Conservation (phyloP, 2,329 filamentous ascomycete genomes). For the Coleophoma eucalyptorum region DNA sequence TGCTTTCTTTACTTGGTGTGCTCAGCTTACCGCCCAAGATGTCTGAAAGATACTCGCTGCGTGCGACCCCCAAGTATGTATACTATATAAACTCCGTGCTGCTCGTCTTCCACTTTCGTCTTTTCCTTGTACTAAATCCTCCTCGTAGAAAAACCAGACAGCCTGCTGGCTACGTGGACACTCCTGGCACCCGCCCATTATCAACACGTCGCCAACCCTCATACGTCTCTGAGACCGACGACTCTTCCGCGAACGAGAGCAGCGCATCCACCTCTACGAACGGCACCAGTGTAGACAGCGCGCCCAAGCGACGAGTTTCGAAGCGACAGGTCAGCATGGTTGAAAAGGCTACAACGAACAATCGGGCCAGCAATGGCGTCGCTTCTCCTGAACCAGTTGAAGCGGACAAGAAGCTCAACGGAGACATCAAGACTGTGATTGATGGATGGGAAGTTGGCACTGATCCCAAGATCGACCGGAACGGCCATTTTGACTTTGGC, state of each 20-base stretch:
- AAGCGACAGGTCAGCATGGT: slow-evolving; percentile 18
- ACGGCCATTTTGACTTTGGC: slow-evolving; percentile 76
- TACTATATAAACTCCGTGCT: neutral
- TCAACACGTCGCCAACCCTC: slow-evolving; percentile 35
- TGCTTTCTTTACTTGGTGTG: neutral
- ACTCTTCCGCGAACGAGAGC: slow-evolving; percentile 23
- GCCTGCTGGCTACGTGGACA: slow-evolving; percentile 47
- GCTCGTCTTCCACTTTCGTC: neutral
- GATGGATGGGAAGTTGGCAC: slow-evolving; percentile 58
- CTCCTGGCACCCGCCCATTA: slow-evolving; percentile 37
- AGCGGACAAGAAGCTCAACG: slow-evolving; percentile 9
- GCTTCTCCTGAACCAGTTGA: slow-evolving; percentile 5
- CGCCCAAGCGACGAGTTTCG: slow-evolving; percentile 12
- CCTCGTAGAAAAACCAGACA: slow-evolving; percentile 43
- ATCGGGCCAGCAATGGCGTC: slow-evolving; percentile 1
- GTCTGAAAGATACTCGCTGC: slow-evolving; percentile 28
- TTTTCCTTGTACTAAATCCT: neutral
- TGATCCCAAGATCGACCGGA: slow-evolving; percentile 61
- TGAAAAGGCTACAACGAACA: slow-evolving; percentile 17
- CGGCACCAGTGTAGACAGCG: slow-evolving; percentile 12
- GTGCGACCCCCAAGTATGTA: slow-evolving; percentile 27
- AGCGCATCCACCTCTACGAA: neutral
- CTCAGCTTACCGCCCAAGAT: slow-evolving; percentile 11
- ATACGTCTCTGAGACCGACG: slow-evolving; percentile 24
- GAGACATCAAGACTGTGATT: slow-evolving; percentile 19